Evolutionary conservation across 352 stramenopile species (phyloP), one percentile per base, ranked within the genome.

Genomic region (Peronosclerospora sorghi): DNA sequence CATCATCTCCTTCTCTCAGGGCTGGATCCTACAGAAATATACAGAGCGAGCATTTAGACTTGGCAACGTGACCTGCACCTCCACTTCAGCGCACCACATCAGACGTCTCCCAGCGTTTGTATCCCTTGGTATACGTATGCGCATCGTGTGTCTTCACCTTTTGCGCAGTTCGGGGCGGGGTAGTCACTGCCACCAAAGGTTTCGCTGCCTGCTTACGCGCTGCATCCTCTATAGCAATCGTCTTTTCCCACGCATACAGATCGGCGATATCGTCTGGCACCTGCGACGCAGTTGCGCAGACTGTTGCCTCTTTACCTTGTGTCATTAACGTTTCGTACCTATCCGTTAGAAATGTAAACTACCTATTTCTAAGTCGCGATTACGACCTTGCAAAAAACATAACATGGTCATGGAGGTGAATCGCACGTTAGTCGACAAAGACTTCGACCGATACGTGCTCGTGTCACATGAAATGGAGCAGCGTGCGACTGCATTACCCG

Each of bases 111-210:
- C 83, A 96, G 32, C 87, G 86, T 29, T 85, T 72, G 62, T 96
- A 96, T 28, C 83, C 82, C 51, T 90, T 90, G 44, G 95, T 81
- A 48, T 95, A 83, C 20, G 81, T 92, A 34, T 95, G 86, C 4
- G 60, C 63, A 36, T 82, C 79, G 5, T 67, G 52, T 8, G 51
- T 26, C 13, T 10, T 29, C 34, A 56, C 35, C 29, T 39, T 27
- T 29, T 20, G 37, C 12, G 43, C 21, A 12, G 45, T 46, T 30
- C 65, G 62, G 8, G 53, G 63, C 9, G 64, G 59, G 15, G 51
- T 37, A 26, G 35, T 41, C 19, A 12, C 40, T 13, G 35, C 4
- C 30, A 21, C 12, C 6, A 29, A 48, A 13, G 23, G 32, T 24
- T 59, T 63, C 10, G 35, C 26, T 5, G 29, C 35, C 27, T 35